Evolutionary conservation across 495 filamentous ascomycete species (phyloP).

Genomic region (Rhizodiscina lignyota): DNA sequence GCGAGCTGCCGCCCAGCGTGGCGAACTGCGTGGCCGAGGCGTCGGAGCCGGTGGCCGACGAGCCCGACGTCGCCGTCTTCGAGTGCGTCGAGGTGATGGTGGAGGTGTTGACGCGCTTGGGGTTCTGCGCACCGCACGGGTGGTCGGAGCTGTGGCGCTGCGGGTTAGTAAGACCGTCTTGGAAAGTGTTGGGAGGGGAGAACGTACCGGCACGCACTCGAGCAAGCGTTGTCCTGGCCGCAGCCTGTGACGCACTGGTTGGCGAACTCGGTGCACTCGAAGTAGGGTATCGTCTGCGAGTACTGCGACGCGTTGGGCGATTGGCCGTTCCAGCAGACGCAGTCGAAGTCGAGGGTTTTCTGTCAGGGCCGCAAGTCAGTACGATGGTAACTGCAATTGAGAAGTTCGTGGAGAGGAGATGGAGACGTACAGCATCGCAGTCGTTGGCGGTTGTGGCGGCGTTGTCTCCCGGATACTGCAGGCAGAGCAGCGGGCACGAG

Average conservation of each 20-base stretch:
- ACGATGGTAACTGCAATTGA: not conserved
- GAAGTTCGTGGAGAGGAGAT: not conserved
- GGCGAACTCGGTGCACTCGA: slow-evolving; percentile 55
- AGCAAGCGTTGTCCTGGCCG: slow-evolving; percentile 39
- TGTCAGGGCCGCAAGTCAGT: slow-evolving; percentile 14
- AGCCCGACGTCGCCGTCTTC: slow-evolving; percentile 21
- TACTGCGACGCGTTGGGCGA: slow-evolving; percentile 67
- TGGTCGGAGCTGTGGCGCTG: slow-evolving; percentile 28
- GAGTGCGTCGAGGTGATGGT: slow-evolving; percentile 29
- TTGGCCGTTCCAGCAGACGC: slow-evolving; percentile 54
- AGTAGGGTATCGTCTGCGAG: slow-evolving; percentile 76
- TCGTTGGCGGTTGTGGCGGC: slow-evolving; percentile 38
- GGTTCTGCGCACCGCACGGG: slow-evolving; percentile 66
- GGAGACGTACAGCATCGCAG: slow-evolving; percentile 48
- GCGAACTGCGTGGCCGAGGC: slow-evolving; percentile 12
- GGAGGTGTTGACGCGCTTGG: slow-evolving; percentile 41
- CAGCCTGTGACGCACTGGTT: slow-evolving; percentile 54
- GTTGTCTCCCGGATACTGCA: slow-evolving; percentile 40
- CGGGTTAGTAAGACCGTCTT: not conserved
- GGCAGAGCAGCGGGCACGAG: slow-evolving; percentile 63
- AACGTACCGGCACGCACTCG: slow-evolving; percentile 38
- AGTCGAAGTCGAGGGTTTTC: slow-evolving; percentile 51
- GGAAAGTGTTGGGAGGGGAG: not conserved
- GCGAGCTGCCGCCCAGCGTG: slow-evolving; percentile 21
- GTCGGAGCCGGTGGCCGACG: slow-evolving; percentile 14